Percentiles rank a stretch among this genome's conserved stretches.
Evolutionary conservation across 441 rosid genomes (phyloP).

Genomic region (Populus tomentosa): DNA sequence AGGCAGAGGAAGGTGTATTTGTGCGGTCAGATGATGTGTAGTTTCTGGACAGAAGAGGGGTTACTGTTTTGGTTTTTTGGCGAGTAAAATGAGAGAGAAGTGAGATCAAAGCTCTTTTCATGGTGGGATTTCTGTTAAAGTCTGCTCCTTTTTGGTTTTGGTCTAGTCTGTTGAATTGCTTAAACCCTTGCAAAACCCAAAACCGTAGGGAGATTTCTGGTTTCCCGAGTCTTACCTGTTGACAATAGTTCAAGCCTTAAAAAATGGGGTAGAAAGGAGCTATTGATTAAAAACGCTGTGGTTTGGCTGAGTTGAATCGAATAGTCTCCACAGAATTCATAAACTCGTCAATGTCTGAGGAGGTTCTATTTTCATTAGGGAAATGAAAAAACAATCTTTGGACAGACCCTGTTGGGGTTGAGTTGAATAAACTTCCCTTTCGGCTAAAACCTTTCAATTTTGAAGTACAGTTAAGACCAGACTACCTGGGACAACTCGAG

Average conservation of each 20-base stretch:
- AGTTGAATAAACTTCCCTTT: background rate
- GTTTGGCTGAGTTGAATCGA: too few relatives aligned
- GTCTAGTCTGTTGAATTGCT: background rate
- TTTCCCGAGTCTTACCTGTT: background rate
- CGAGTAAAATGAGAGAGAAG: constrained; percentile 41
- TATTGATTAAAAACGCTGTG: too few relatives aligned
- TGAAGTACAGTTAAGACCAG: background rate
- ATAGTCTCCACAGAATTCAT: too few relatives aligned
- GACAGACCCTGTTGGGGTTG: background rate
- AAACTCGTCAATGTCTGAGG: too few relatives aligned
- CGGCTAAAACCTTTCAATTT: background rate
- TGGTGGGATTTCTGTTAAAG: constrained; percentile 20
- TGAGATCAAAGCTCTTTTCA: constrained; percentile 55
- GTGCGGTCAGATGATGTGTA: constrained; percentile 25
- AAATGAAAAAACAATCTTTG: background rate
- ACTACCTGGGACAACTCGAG: background rate
- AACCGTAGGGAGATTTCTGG: background rate
- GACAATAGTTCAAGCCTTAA: background rate
- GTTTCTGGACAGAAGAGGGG: constrained; percentile 23
- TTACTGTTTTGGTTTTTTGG: constrained; percentile 27
- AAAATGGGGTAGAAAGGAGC: too few relatives aligned
- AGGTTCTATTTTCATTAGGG: too few relatives aligned
- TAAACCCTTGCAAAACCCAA: background rate
- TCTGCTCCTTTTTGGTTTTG: background rate
- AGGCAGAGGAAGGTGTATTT: constrained; percentile 10